Evolutionary conservation across 129 eudicot genomes (phyloP).

Genomic region (Ambrosia trifida): DNA sequence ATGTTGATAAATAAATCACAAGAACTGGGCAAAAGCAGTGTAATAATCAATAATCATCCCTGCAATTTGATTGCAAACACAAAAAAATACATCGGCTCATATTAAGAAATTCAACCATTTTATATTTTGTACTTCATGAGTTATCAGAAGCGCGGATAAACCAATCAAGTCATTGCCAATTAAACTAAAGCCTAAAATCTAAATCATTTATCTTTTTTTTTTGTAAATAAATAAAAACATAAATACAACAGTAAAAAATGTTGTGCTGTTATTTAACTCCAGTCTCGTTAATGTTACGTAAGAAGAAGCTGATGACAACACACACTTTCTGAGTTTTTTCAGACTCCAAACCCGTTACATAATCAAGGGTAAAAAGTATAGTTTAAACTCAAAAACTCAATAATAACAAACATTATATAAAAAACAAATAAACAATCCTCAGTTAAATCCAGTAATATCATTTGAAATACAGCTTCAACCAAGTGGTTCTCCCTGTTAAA

Average conservation of each 20-base stretch:
- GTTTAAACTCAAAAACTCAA: constrained; percentile 31
- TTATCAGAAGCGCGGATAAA: constrained; percentile 90
- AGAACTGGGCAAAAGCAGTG: too few species aligned
- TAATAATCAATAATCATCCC: too few species aligned
- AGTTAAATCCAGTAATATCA: constrained; percentile 30
- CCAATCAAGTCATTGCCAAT: constrained; percentile 28
- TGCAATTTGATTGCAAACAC: too few species aligned
- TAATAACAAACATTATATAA: not conserved
- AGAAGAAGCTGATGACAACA: constrained; percentile 40
- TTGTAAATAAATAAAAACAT: too few species aligned
- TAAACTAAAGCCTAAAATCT: not conserved
- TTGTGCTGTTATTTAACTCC: constrained; percentile 33
- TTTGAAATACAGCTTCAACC: constrained; percentile 33
- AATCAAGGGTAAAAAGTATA: constrained; percentile 17
- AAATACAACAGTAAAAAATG: not conserved
- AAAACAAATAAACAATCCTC: not conserved
- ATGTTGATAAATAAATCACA: too few species aligned
- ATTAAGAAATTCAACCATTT: constrained; percentile 97
- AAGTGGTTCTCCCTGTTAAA: constrained; percentile 39
- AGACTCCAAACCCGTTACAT: constrained; percentile 25
- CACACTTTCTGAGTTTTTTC: constrained; percentile 18
- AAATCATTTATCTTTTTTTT: too few species aligned
- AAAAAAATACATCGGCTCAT: constrained; percentile 49
- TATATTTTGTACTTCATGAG: constrained; percentile 55
- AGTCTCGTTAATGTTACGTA: constrained; percentile 24